Base-by-base conservation (phyloP, 164 flowering plant genomes). In the Vitis amurensis region DNA sequence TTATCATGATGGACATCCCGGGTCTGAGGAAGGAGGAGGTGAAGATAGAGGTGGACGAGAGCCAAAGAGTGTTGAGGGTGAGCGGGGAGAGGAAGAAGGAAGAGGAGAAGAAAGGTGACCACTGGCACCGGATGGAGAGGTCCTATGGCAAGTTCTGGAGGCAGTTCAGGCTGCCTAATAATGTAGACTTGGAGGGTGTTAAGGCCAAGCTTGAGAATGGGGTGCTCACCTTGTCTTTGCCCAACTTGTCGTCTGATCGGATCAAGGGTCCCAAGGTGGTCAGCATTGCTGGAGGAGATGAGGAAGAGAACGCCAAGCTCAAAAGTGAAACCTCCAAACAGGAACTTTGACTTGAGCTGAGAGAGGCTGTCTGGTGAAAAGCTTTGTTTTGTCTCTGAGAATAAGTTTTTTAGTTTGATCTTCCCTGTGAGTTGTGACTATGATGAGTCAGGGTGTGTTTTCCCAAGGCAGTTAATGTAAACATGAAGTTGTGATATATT, bases 181-280 rank as follows among this genome's bases (percentile, higher is more conserved):
- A 85, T 53, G 88, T 72, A 14, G 82, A 85, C 31, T 57, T 83
- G 78, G 85, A 81, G 6, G 59, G 73, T 2, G 70, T 80, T 0
- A 67, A 78, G 71, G 88, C 86, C 30, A 78, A 76, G 68, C 70
- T 85, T 31, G 81, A 85, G 63, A 70, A 83, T 52, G 86, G 88
- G 4, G 88, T 85, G 8, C 74, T 85, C 11, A 83, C 80, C 6
- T 19, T 85, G 55, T 16, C 66, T 1, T 12, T 85, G 53, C 14
- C 73, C 52, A 85, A 85, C 76, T 63, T 84, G 13, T 67, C 88
- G 0, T 79, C 76, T 0, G 87, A 84, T 37, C 71, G 75, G 66
- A 72, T 77, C 37, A 83, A 78, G 72, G 83, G 78, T 64, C 86
- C 85, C 0, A 78, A 37, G 47, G 78, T 75, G 12, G 70, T 78